Evolutionary conservation across 208 protist genomes (phyloP).

Genomic region (Leishmania martiniquensis): DNA sequence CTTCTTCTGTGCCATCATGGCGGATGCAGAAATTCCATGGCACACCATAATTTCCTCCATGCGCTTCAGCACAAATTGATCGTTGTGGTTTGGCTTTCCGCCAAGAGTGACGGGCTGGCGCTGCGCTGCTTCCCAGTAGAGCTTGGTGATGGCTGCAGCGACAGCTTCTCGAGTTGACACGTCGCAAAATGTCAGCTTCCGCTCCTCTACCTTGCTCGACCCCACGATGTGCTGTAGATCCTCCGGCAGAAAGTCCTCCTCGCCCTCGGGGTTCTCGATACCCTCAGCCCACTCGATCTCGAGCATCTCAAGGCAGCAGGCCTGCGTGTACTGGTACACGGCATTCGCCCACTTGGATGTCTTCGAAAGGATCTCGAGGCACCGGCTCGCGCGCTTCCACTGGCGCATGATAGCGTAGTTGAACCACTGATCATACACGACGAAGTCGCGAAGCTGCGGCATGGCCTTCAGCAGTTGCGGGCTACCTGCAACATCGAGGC

Average conservation of each 20-base stretch:
- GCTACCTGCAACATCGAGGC: constrained; percentile 35
- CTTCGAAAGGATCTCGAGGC: constrained; percentile 40
- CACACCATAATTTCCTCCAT: constrained; percentile 49
- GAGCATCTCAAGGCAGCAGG: constrained; percentile 72
- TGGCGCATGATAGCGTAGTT: constrained; percentile 37
- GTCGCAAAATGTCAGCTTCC: constrained; percentile 18
- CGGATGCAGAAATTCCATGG: constrained; percentile 33
- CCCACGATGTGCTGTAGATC: constrained; percentile 15
- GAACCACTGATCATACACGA: constrained; percentile 61
- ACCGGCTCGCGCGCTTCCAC: constrained; percentile 42
- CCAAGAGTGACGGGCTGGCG: constrained; percentile 46
- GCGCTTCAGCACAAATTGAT: constrained; percentile 55
- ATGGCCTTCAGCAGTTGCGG: constrained; percentile 46
- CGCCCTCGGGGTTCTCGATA: constrained; percentile 19
- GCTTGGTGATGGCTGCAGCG: constrained; percentile 16
- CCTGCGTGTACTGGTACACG: constrained; percentile 62
- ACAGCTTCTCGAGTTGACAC: constrained; percentile 4
- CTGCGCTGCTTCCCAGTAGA: constrained; percentile 71
- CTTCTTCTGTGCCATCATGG: constrained; percentile 42
- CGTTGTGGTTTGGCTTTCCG: constrained; percentile 45
- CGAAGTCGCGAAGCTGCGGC: constrained; percentile 66
- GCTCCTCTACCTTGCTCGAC: background rate
- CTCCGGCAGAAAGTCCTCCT: constrained; percentile 17
- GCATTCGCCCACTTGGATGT: constrained; percentile 64
- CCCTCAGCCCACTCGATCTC: constrained; percentile 25